A percentile compares a stretch with the other conserved stretches of the same genome.
Conservation (phyloP, 345 rosid species). For the Rhodamnia rubescens region DNA sequence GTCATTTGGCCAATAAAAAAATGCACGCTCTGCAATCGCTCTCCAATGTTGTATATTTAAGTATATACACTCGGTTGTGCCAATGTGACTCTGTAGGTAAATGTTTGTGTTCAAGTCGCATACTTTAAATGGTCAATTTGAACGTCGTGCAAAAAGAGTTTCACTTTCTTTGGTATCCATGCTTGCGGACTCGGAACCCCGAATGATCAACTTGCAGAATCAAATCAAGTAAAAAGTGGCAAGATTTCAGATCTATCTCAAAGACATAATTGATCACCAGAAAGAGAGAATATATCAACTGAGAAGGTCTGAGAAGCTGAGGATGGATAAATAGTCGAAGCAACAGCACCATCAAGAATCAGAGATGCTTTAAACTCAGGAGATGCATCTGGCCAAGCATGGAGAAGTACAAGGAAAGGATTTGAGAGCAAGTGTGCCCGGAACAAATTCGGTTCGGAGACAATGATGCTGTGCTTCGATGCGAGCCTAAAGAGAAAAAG, state of each 20-base stretch:
- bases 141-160: not conserved
- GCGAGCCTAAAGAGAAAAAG: not conserved
- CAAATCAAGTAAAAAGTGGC: not conserved
- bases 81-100: not conserved
- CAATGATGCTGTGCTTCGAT: not conserved
- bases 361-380: not conserved
- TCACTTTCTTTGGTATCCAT: not conserved
- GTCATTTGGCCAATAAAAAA: not conserved
- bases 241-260: not conserved
- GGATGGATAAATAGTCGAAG: not conserved
- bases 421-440: not conserved
- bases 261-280: not conserved
- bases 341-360: not conserved
- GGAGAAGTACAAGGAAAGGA: not conserved
- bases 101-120: not conserved
- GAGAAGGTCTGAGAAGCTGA: not conserved
- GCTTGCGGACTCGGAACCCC: not conserved
- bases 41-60: not conserved
- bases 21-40: not conserved
- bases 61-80: not conserved
- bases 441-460: not conserved
- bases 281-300: not conserved
- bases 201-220: not conserved
- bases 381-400: not conserved
- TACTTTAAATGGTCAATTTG: not conserved